A percentile compares a stretch with the other conserved stretches of the same genome.
Evolutionary conservation across 1,284 basidiomycete genomes (phyloP).

Genomic region (Malassezia obtusa): DNA sequence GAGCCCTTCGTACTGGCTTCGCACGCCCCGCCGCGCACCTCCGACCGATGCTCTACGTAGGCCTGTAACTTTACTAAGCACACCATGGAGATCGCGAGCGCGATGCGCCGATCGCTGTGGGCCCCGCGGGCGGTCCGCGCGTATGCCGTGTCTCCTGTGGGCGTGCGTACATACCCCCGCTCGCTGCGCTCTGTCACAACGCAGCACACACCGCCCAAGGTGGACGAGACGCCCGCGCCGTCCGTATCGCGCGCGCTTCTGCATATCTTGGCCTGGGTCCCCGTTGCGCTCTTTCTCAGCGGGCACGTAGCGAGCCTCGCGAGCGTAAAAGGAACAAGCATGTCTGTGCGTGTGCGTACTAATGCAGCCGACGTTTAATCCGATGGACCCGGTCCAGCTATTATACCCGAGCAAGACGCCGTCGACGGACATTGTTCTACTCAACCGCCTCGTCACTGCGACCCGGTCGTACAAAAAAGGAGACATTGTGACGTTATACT

Average conservation of each 20-base stretch:
- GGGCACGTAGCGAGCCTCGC: slow-evolving; percentile 51
- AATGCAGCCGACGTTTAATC: slow-evolving; percentile 40
- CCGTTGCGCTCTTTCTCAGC: slow-evolving; percentile 52
- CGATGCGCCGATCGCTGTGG: too few relatives aligned
- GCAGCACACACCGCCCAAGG: not conserved
- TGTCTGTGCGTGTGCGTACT: slow-evolving; percentile 13
- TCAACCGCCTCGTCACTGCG: slow-evolving; percentile 50
- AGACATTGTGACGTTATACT: slow-evolving; percentile 53
- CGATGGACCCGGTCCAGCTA: not conserved
- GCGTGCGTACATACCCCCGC: not conserved
- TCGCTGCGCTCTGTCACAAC: not conserved
- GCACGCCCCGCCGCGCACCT: too few relatives aligned
- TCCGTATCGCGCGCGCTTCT: not conserved
- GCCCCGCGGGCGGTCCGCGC: too few relatives aligned
- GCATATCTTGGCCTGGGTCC: slow-evolving; percentile 50
- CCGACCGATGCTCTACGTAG: too few relatives aligned
- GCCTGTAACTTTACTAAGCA: not conserved
- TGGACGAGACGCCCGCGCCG: not conserved
- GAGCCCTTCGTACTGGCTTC: too few relatives aligned
- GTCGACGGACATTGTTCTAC: slow-evolving; percentile 53
- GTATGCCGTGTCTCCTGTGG: too few relatives aligned
- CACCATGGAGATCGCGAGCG: not conserved
- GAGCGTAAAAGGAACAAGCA: slow-evolving; percentile 50
- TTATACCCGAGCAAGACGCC: slow-evolving; percentile 46
- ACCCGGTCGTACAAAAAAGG: slow-evolving; percentile 48